Evolutionary conservation across 1,139 yeast genomes (phyloP).

Genomic region (Suhomyces choctaworum): DNA sequence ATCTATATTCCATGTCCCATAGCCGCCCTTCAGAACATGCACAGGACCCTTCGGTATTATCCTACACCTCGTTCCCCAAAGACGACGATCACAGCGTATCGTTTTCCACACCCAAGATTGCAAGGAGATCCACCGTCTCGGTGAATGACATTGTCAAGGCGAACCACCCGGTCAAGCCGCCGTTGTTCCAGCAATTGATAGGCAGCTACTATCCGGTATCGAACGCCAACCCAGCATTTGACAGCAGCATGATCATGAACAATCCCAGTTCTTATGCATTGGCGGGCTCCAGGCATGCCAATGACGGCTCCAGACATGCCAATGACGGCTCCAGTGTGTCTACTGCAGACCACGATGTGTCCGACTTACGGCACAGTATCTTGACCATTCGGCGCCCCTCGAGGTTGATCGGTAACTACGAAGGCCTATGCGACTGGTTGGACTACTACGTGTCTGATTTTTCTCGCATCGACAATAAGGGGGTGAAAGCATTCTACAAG

Average conservation of each 20-base stretch:
- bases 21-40: conserved; percentile 1
- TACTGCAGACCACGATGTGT: conserved; percentile 25
- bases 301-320: conserved; percentile 24
- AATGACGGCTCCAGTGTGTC: conserved; percentile 21
- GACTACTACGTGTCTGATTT: conserved; percentile 26
- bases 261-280: conserved; percentile 9
- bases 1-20: conserved; percentile 3
- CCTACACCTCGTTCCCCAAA: neutral
- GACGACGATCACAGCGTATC: neutral
- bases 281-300: neutral
- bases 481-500: conserved; percentile 38
- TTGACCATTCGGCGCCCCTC: conserved; percentile 53
- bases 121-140: conserved; percentile 12
- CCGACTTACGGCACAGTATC: conserved; percentile 26
- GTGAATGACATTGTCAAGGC: conserved; percentile 10
- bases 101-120: neutral
- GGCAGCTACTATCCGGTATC: conserved; percentile 34
- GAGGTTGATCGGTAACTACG: conserved; percentile 55
- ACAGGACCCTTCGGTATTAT: neutral
- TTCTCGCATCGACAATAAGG: conserved; percentile 23
- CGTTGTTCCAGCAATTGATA: conserved; percentile 30
- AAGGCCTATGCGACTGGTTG: conserved; percentile 52
- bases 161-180: conserved; percentile 14
- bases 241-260: conserved; percentile 7
- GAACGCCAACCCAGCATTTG: conserved; percentile 23